These are phyloP conservation scores for Phylloporus sp. DNA, from an alignment of 768 basidiomycete genomes.

Conservation along the genomic window DNA sequence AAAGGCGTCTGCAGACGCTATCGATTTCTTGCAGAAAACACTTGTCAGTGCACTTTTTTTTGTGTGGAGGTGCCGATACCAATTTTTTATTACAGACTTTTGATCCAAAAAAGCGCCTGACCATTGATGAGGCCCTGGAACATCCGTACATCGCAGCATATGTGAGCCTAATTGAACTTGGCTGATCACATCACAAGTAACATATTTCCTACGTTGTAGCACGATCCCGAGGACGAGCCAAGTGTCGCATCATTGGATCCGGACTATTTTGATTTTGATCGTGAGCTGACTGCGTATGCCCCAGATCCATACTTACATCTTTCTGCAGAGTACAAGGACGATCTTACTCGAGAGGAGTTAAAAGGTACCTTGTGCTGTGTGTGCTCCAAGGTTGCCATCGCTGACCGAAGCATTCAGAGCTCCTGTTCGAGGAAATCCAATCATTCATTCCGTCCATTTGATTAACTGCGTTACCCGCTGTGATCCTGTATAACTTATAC, in stretches of 20 bases:
- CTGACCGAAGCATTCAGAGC: constrained; percentile 36
- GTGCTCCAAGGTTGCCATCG: background rate
- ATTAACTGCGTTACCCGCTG: background rate
- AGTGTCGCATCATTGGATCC: constrained; percentile 73
- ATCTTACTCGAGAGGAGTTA: constrained; percentile 71
- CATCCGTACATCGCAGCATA: constrained; percentile 83
- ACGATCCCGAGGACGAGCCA: constrained; percentile 90
- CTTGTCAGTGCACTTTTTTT: constrained; percentile 40
- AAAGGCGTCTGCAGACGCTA: constrained; percentile 65
- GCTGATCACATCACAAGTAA: background rate
- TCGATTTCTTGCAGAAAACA: constrained; percentile 71
- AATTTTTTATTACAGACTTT: constrained; percentile 54
- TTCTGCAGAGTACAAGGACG: constrained; percentile 64
- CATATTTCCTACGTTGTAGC: constrained; percentile 37
- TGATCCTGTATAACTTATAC: background rate
- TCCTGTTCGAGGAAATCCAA: constrained; percentile 81
- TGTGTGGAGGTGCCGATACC: constrained; percentile 19
- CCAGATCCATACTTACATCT: constrained; percentile 4
- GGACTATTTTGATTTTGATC: constrained; percentile 88
- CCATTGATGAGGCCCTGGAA: constrained; percentile 75
- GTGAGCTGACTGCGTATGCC: constrained; percentile 50
- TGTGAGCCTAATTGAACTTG: constrained; percentile 35
- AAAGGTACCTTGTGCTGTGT: constrained; percentile 37
- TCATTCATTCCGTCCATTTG: constrained; percentile 67
- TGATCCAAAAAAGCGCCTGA: constrained; percentile 81